Evolutionary conservation across 805 yeast species (phyloP), one percentile per base, ranked within the genome.

Genomic region (Candida lessepsii): DNA sequence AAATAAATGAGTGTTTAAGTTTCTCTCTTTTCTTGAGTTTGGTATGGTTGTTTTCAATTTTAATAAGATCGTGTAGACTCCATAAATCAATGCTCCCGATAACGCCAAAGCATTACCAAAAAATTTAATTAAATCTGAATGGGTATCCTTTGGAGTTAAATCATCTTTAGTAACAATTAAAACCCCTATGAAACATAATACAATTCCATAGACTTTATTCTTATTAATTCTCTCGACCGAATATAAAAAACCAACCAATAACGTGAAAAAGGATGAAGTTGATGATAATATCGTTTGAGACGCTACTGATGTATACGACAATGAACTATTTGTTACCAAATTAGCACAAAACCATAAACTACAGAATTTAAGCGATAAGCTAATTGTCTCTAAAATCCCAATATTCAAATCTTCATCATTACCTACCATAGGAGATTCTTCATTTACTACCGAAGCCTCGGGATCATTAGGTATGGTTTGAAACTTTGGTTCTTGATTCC

Each of bases 261-360:
- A 71, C 0, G 99, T 93, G 76, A 93, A 93, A 57, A 93, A 89
- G 6, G 96, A 86, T 4, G 95, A 83, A 0, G 98, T 90, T 26
- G 96, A 85, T 13, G 96, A 85, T 28, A 93, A 64, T 17, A 93
- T 91, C 2, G 98, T 93, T 54, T 95, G 97, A 10, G 93, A 83
- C 2, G 96, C 95, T 15, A 93, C 99, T 9, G 90, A 81, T 0
- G 99, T 93, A 60, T 83, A 93, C 17, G 84, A 75, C 38, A 93
- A 69, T 15, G 95, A 81, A 0, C 96, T 87, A 61, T 93, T 93
- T 23, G 93, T 88, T 41, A 86, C 83, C 48, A 90, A 71, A 60
- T 93, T 93, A 2, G 98, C 95, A 13, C 81, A 45, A 57, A 87
- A 93, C 99, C 99, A 93, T 30, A 93, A 67, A 3, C 85, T 63